Percentiles rank a stretch among this genome's conserved stretches.
These are phyloP conservation scores for Quercus ilex DNA, from an alignment of 306 rosid species.

Conservation along the genomic window DNA sequence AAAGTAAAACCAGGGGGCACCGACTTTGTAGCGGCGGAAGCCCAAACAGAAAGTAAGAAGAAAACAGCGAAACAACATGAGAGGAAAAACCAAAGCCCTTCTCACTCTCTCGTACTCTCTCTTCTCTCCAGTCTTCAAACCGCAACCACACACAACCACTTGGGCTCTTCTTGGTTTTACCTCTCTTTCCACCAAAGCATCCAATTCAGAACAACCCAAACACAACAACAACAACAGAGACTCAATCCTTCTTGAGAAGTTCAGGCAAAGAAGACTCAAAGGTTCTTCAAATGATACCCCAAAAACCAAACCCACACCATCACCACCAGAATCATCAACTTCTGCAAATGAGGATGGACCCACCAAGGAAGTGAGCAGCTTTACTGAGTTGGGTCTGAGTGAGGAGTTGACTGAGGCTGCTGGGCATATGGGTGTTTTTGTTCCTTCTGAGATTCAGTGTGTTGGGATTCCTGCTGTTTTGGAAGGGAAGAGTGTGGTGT, in stretches of 20 bases:
- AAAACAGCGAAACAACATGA: background rate
- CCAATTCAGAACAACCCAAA: background rate
- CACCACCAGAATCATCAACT: slow-evolving; percentile 25
- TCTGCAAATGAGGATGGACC: slow-evolving; percentile 16
- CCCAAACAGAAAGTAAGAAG: background rate
- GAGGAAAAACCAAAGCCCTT: slow-evolving; percentile 53
- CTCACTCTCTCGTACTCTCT: slow-evolving; percentile 49
- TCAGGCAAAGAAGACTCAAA: slow-evolving; percentile 17
- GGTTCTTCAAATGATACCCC: background rate
- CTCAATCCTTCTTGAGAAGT: slow-evolving; percentile 12
- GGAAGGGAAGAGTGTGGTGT: slow-evolving; percentile 74
- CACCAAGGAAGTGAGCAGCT: no score
- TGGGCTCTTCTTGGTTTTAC: slow-evolving; percentile 38
- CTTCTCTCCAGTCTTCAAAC: slow-evolving; percentile 30
- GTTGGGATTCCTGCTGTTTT: slow-evolving; percentile 80
- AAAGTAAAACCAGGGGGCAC: background rate
- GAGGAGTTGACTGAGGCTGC: slow-evolving; percentile 75
- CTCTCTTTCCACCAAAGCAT: slow-evolving; percentile 45
- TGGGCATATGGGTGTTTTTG: slow-evolving; percentile 63
- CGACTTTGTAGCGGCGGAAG: background rate
- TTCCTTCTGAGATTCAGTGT: slow-evolving; percentile 86
- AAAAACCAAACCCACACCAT: background rate
- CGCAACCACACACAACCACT: slow-evolving; percentile 20
- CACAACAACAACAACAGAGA: background rate
- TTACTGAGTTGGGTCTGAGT: slow-evolving; percentile 10